Conservation (phyloP, 371 early-diverging fungal species). For the Mucor piriformis region DNA sequence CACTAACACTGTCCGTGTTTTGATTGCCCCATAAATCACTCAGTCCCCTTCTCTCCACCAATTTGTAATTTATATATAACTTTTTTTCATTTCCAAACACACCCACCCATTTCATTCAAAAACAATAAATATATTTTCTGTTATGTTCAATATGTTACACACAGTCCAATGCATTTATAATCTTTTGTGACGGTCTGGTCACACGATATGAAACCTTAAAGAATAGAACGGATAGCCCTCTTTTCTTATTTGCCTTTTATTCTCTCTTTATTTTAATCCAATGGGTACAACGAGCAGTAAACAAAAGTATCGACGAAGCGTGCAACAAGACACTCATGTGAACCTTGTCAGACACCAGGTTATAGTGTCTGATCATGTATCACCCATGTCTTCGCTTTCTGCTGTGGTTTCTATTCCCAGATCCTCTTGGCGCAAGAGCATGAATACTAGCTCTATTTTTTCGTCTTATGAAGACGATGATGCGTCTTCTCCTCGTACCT, state of each 20-base stretch:
- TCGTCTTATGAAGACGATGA: constrained; percentile 18
- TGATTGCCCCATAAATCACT: constrained; percentile 43
- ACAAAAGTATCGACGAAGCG: not conserved
- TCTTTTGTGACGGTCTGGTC: constrained; percentile 2
- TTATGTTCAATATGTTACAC: not conserved
- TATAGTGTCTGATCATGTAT: constrained; percentile 27
- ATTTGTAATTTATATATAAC: not conserved
- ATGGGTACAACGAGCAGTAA: constrained; percentile 26
- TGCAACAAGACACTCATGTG: constrained; percentile 4
- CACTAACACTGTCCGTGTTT: constrained; percentile 83
- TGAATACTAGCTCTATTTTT: constrained; percentile 6
- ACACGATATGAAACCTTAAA: not conserved
- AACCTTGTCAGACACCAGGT: constrained; percentile 27
- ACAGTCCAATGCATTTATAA: not conserved
- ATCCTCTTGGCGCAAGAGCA: constrained; percentile 23
- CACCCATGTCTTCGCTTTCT: constrained; percentile 28
- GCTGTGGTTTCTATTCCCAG: constrained; percentile 9
- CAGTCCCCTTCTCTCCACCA: too few relatives aligned
- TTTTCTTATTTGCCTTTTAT: constrained; percentile 5
- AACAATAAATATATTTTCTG: too few relatives aligned
- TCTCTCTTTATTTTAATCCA: not conserved
- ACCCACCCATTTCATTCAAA: too few relatives aligned
- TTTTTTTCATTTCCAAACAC: too few relatives aligned
- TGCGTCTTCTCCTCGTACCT: constrained; percentile 13
- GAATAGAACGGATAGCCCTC: not conserved